Evolutionary conservation across 352 stramenopile species (phyloP), one percentile per base, ranked within the genome.

Genomic region (Pythium dissotocum): DNA sequence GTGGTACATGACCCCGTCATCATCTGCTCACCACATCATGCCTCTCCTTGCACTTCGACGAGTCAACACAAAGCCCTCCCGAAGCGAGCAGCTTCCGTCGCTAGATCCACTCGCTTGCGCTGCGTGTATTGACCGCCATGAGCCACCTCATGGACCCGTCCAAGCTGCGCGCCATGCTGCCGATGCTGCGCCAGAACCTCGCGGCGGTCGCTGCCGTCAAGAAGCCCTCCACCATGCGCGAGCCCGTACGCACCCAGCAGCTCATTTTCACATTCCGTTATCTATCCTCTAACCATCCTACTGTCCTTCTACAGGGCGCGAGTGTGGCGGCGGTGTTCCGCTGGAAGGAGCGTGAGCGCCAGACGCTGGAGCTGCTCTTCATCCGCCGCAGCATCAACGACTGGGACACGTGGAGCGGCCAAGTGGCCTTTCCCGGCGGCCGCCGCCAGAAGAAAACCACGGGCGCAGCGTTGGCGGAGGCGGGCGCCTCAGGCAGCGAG

Each of bases 271-370:
- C 6, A 55, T 3, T 55, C n/a, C 7, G 14, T 33, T 55, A 18
- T 33, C 51, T 57, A 24, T 35, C 51, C 2, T n/a, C 16, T 12
- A 18, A 9, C 46, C 26, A 44, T 52, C 2, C 13, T 40, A 18
- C 5, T 48, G 10, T 9, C 8, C 0, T 33, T 6, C 49, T 56
- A 4, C 63, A 95, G 87, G 71, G 76, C 35, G 87, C 87, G 24
- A 91, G 85, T 51, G 87, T 95, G 30, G 87, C 87, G 2, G 87
- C 87, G 0, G 76, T 95, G 33, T 93, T 95, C 64, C 87, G 87
- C 10, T 92, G 81, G 84, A 81, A 80, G n/a, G 80, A 90, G 61
- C 79, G 79, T 49, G 76, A 89, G 66, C 76, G 87, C 46, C 71
- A 46, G 13, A 85, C 82, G 56, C 73, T 95, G 0, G 79, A 95